Conservation (phyloP, 495 filamentous ascomycete species). For the Neurospora intermedia region DNA sequence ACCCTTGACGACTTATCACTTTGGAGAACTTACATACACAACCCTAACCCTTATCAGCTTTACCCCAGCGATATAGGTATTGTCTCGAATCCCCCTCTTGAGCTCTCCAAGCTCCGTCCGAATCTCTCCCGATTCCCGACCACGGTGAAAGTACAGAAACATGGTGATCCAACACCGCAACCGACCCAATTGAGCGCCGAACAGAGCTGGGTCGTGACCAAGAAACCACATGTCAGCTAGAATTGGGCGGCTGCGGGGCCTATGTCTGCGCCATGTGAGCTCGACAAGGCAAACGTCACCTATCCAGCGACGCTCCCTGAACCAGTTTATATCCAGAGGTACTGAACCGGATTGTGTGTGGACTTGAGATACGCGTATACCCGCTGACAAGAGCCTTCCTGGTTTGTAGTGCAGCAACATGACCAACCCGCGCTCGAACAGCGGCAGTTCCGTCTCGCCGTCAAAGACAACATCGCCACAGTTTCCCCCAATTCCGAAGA, state of each 20-base stretch:
- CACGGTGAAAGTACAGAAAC: not conserved
- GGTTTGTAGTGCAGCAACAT: not conserved
- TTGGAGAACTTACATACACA: not conserved
- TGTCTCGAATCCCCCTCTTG: not conserved
- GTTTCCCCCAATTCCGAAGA: conserved; percentile 17
- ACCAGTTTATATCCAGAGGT: conserved; percentile 22
- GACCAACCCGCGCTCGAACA: not conserved
- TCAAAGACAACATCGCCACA: conserved; percentile 90
- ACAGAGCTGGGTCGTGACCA: not conserved
- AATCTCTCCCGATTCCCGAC: not conserved
- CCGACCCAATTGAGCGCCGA: conserved; percentile 6
- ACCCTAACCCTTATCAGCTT: not conserved
- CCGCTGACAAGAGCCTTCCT: not conserved
- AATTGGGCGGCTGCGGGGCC: conserved; percentile 10
- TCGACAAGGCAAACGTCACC: not conserved
- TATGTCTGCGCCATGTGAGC: conserved; percentile 12
- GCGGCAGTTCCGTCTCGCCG: conserved; percentile 39
- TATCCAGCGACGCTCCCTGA: conserved; percentile 18
- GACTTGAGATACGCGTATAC: not conserved
- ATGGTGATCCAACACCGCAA: not conserved
- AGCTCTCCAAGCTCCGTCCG: not conserved
- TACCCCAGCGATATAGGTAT: not conserved
- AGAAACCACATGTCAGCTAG: conserved; percentile 14
- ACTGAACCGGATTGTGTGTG: not conserved
- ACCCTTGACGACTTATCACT: not conserved